Evolutionary conservation across 1,284 basidiomycete species (phyloP), one percentile per base, ranked within the genome.

Genomic region (Cutaneotrichosporon cyanovorans): DNA sequence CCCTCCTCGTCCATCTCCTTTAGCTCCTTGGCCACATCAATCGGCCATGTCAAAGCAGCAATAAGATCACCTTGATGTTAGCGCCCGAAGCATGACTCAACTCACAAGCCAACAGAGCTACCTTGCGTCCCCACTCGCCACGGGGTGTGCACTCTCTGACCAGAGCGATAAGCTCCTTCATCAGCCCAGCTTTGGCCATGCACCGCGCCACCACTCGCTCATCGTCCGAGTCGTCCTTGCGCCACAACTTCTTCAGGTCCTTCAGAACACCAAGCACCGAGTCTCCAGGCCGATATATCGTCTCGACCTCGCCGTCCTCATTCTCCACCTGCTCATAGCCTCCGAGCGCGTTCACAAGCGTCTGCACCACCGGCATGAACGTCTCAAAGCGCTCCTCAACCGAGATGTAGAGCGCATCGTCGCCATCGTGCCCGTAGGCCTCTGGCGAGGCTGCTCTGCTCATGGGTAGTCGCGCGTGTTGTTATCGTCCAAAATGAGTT

Each of bases 21-120:
- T 51, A 96, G 75, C 71, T 96, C 92, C 60, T 87, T 83, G 1
- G 86, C 85, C 50, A 95, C 75, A 70, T 96, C 87, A 50, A 96
- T 92, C 1, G 92, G 92, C 91, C 91, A 96, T 4, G 90, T 96
- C 83, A 96, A 85, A 0, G 90, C 89, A 0, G 87, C 87, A 61
- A 93, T 83, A 21, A 96, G 75, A 65, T 96, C 92, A 7, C 82
- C 75, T 76, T 54, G 14, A 18, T 11, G 42, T 46, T 33, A 43
- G 40, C 30, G 15, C 2, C 1, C n/a, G 1, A 8, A 6, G 7
- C 2, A 12, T 4, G 20, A 12, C 21, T 32, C 22, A 37, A 28
- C 18, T 60, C 51, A 77, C 76, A 84, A 56, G 85, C 87, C 3
- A 85, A 81, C 19, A 95, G 78, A 0, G 88, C 85, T 40, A 89